phyloP scores from a whole-genome alignment of 805 yeast species.

The Yarrowia yakushimensis region DNA sequence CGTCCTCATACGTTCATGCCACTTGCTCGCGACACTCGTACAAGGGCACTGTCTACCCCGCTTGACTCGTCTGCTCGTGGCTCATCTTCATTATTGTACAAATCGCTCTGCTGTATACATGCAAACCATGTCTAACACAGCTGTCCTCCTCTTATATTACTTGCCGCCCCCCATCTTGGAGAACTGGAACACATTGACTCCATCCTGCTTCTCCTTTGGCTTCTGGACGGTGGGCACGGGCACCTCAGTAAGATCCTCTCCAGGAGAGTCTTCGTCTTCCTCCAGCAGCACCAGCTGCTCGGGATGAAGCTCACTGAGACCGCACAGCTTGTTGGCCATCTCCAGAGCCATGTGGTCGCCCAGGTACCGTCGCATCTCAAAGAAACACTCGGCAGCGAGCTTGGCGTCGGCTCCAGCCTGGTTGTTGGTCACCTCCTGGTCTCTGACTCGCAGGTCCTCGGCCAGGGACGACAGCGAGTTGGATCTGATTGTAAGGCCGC shows the following conservation, averaged over 20 bases:
- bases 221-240: slow-evolving; percentile 26
- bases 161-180: slow-evolving; percentile 36
- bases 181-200: slow-evolving; percentile 33
- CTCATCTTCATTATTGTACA: slow-evolving; percentile 20
- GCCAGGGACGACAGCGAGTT: slow-evolving; percentile 41
- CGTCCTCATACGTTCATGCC: background rate
- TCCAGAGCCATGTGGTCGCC: slow-evolving; percentile 36
- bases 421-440: slow-evolving; percentile 20
- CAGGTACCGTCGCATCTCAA: slow-evolving; percentile 40
- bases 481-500: slow-evolving; percentile 35
- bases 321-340: slow-evolving; percentile 40
- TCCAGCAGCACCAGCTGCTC: slow-evolving; percentile 19
- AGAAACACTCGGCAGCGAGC: slow-evolving; percentile 43
- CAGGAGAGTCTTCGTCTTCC: slow-evolving; percentile 4
- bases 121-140: slow-evolving; percentile 7
- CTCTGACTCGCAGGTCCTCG: slow-evolving; percentile 42
- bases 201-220: slow-evolving; percentile 23
- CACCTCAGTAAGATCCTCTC: slow-evolving; percentile 22
- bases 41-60: background rate
- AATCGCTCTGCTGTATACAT: slow-evolving; percentile 13
- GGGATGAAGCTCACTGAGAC: slow-evolving; percentile 36
- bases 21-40: background rate
- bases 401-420: slow-evolving; percentile 47
- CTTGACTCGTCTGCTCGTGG: background rate
- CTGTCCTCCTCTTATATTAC: slow-evolving; percentile 1